Evolutionary conservation across 1,284 basidiomycete genomes (phyloP).

Genomic region (Boletus chippewaensis): DNA sequence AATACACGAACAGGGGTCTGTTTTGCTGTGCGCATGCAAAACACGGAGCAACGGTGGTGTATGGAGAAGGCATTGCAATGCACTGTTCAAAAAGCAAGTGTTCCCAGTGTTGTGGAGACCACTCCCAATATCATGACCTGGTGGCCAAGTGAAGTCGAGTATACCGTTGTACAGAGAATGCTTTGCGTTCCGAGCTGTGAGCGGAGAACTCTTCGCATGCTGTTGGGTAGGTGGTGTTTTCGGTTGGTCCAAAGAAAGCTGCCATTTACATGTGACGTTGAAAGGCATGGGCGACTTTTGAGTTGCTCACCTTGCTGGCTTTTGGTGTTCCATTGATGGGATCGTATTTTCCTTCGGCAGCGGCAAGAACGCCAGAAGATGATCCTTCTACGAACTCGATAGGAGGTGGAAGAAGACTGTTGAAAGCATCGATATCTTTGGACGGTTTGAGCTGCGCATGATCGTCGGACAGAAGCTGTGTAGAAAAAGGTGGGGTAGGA

Average conservation of each 20-base stretch:
- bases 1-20: conserved; percentile 42
- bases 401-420: conserved; percentile 63
- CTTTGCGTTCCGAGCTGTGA: conserved; percentile 17
- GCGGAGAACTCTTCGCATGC: conserved; percentile 21
- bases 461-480: conserved; percentile 44
- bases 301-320: conserved; percentile 30
- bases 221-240: conserved; percentile 20
- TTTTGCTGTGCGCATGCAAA: conserved; percentile 51
- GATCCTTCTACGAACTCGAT: conserved; percentile 78
- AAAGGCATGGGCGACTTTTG: neutral
- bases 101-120: conserved; percentile 92
- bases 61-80: conserved; percentile 89
- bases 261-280: conserved; percentile 1
- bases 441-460: conserved; percentile 53
- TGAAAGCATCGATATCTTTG: conserved; percentile 66
- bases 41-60: conserved; percentile 84
- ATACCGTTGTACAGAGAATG: conserved; percentile 43
- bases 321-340: conserved; percentile 62
- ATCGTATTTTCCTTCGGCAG: conserved; percentile 67
- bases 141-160: conserved; percentile 54
- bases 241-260: conserved; percentile 19
- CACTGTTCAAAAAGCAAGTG: conserved; percentile 96
- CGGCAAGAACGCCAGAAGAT: conserved; percentile 61
- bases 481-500: conserved; percentile 44
- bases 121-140: conserved; percentile 39